phyloP scores from a whole-genome alignment of 495 filamentous ascomycete species.

The Penicillium ochrochloron region DNA sequence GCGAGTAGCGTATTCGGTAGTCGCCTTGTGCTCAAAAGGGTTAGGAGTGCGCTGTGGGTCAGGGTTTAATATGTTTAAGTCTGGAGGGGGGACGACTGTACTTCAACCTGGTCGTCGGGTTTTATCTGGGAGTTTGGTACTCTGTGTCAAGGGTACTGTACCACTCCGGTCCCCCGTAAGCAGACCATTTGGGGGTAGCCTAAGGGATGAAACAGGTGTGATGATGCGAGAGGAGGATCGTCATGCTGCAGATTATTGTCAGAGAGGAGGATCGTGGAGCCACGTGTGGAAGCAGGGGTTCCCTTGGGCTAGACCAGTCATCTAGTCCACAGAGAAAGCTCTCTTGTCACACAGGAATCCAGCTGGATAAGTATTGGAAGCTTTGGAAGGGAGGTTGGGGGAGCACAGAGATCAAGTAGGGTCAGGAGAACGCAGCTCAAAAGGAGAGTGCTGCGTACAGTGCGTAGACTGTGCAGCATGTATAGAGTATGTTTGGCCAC shows the following conservation, averaged over 20 bases:
- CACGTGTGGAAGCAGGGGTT: conserved; percentile 27
- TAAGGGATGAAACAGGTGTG: conserved; percentile 5
- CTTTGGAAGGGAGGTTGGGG: not conserved
- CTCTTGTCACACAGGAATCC: not conserved
- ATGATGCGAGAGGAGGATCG: conserved; percentile 18
- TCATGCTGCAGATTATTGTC: conserved; percentile 6
- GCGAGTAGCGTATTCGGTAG: conserved; percentile 15
- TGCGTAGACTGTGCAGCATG: not conserved
- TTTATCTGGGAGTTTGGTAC: not conserved
- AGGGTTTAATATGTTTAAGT: not conserved
- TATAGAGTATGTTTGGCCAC: not conserved
- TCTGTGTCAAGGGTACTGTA: not conserved
- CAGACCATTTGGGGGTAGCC: not conserved
- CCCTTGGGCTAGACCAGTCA: conserved; percentile 7
- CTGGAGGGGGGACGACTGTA: not conserved
- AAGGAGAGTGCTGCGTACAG: not conserved
- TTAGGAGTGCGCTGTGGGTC: not conserved
- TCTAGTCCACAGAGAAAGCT: not conserved
- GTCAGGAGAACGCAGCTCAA: not conserved
- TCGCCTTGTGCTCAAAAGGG: not conserved
- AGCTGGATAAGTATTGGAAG: not conserved
- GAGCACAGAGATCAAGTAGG: not conserved
- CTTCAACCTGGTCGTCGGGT: conserved; percentile 1
- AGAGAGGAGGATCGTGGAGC: conserved; percentile 24
- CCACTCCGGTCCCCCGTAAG: not conserved